A percentile compares a stretch with the other conserved stretches of the same genome.
Evolutionary conservation across 495 filamentous ascomycete species (phyloP).

Genomic region (Aspergillus panamensis): DNA sequence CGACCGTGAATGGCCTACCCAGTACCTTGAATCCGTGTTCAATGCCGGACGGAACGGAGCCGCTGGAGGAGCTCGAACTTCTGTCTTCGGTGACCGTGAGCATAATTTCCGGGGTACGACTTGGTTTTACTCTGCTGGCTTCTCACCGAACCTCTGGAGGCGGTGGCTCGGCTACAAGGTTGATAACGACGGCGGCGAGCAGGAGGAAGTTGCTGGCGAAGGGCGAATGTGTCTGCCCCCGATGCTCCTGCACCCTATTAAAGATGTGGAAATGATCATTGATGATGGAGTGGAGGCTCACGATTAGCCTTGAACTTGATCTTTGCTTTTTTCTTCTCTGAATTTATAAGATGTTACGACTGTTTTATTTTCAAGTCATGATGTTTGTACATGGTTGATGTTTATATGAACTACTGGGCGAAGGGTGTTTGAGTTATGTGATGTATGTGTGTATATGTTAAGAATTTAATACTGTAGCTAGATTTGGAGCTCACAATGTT

Average conservation of each 20-base stretch:
- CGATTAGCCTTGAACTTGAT: background rate
- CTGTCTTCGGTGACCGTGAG: conserved; percentile 80
- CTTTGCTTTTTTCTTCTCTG: too few relatives aligned
- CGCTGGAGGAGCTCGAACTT: conserved; percentile 64
- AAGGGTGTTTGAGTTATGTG: background rate
- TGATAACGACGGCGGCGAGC: conserved; percentile 81
- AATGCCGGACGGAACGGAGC: conserved; percentile 84
- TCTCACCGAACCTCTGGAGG: conserved; percentile 76
- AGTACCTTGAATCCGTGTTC: conserved; percentile 75
- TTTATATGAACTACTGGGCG: background rate
- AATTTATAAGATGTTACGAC: background rate
- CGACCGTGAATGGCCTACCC: conserved; percentile 82
- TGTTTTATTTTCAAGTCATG: background rate
- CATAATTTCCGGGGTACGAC: conserved; percentile 86
- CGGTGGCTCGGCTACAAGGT: conserved; percentile 84
- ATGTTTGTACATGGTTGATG: background rate
- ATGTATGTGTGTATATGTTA: background rate
- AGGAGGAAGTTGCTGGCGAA: conserved; percentile 71
- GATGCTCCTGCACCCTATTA: conserved; percentile 91
- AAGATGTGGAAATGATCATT: conserved; percentile 74
- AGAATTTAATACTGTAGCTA: too few relatives aligned
- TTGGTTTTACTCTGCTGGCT: conserved; percentile 94
- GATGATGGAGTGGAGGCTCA: conserved; percentile 43
- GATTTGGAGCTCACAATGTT: too few relatives aligned
- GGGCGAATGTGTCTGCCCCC: conserved; percentile 91